Base-by-base conservation (phyloP, 306 rosid genomes). In the Prunus padus region DNA sequence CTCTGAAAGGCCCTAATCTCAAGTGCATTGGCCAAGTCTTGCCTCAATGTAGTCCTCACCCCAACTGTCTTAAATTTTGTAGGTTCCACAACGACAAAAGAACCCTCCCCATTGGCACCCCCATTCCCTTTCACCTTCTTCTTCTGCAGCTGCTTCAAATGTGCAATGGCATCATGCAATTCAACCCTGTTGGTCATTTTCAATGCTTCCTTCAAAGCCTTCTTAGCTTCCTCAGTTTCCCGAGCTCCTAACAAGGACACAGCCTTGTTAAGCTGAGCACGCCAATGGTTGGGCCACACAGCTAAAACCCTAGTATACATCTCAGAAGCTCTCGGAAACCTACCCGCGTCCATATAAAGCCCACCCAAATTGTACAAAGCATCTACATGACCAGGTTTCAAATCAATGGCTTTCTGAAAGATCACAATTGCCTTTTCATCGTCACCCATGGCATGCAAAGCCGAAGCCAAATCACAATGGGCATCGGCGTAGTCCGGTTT, bases 121-220 rank as follows among this genome's bases (percentile, higher is more conserved):
- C 89, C 96, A 80, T 92, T 92, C 18, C 77, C 42, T 65, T 92
- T 92, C 65, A 74, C 78, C 86, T 92, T 96, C 96, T 90, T 92
- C 80, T 95, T 92, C 91, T 92, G 99, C 76, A 92, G 83, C 81
- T 90, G 99, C 87, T 92, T 90, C 88, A 96, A 84, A 86, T 96
- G 99, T 0, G 96, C 88, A 81, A 92, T 92, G 13, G 99, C 97
- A 76, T 96, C 98, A 37, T 96, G 98, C 84, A 96, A 86, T 75
- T 96, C 99, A 61, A 96, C 97, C 85, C 99, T 88, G 83, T 96
- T 96, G 5, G 99, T 92, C 98, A 96, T 89, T 86, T 96, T 96
- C 87, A 96, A 75, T 0, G 98, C 99, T 80, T 96, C 99, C 87
- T 92, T 96, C 84, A 96, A 56, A 65, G 99, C 97, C 51, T 82